A percentile compares a stretch with the other conserved stretches of the same genome.
Evolutionary conservation across 2,329 filamentous ascomycete genomes (phyloP).

Genomic region (Aspergillus brunneoviolaceus): DNA sequence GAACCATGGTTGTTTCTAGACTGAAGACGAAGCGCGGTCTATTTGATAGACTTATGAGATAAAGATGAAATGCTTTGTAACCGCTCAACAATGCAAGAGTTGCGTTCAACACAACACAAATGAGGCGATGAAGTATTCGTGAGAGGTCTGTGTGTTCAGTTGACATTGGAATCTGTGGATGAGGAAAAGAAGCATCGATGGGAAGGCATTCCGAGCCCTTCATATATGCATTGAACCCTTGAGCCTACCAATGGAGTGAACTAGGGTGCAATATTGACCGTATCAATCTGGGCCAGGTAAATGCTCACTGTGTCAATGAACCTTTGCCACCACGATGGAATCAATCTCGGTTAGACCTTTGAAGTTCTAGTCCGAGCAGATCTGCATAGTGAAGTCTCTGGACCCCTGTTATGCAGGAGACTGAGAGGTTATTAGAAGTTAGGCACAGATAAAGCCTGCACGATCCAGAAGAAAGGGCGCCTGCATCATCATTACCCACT

Average conservation of each 20-base stretch:
- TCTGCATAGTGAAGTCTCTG: slow-evolving; percentile 4
- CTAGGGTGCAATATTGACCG: slow-evolving; percentile 1
- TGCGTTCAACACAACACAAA: neutral
- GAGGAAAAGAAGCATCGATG: neutral
- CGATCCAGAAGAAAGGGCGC: slow-evolving; percentile 12
- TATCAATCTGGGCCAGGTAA: neutral
- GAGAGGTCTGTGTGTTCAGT: no score
- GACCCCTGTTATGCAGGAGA: neutral
- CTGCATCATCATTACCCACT: slow-evolving; percentile 6
- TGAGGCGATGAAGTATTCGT: slow-evolving; percentile 5
- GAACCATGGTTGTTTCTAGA: slow-evolving; percentile 16
- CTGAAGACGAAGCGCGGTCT: neutral
- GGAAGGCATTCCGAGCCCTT: neutral
- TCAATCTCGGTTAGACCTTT: slow-evolving; percentile 11
- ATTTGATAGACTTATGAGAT: neutral
- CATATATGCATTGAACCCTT: neutral
- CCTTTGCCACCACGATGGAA: slow-evolving; percentile 16
- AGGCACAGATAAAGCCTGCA: slow-evolving; percentile 11
- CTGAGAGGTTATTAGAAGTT: slow-evolving; percentile 6
- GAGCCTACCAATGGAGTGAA: neutral
- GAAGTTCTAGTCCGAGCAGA: slow-evolving; percentile 4
- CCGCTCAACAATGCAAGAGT: no score
- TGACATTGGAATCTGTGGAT: neutral
- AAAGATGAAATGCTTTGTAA: neutral
- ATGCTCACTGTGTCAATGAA: neutral